phyloP scores from a whole-genome alignment of 179 eudicot genomes.

The Spergularia azorica region DNA sequence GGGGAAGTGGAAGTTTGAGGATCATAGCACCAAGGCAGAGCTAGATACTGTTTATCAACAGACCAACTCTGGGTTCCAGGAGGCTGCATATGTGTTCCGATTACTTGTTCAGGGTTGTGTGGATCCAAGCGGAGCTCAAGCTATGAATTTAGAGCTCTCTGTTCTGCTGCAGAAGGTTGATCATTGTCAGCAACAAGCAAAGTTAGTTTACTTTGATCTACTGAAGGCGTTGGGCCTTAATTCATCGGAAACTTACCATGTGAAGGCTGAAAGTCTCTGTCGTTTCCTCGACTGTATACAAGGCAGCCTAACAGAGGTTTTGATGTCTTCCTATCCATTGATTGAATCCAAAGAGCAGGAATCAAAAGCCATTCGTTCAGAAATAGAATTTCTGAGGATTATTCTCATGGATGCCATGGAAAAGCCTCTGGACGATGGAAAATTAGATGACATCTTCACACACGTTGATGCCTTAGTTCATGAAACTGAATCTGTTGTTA shows the following conservation, averaged over 20 bases:
- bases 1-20: slow-evolving; percentile 1
- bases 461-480: slow-evolving; percentile 3
- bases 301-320: not conserved
- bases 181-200: too few species aligned
- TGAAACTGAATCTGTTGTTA: slow-evolving; percentile 3
- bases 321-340: too few species aligned
- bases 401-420: not conserved
- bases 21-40: not conserved
- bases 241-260: not conserved
- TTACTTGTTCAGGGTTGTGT: not conserved
- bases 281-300: not conserved
- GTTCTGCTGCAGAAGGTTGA: too few species aligned
- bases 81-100: slow-evolving; percentile 7
- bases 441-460: not conserved
- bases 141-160: not conserved
- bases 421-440: not conserved
- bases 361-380: not conserved
- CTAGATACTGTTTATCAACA: not conserved
- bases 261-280: not conserved
- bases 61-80: not conserved
- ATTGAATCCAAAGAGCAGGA: not conserved
- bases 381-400: not conserved
- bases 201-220: too few species aligned
- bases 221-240: too few species aligned
- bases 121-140: not conserved